Percentiles rank a stretch among this genome's conserved stretches.
Conservation (phyloP, 495 filamentous ascomycete genomes). For the Aspergillus leporis region DNA sequence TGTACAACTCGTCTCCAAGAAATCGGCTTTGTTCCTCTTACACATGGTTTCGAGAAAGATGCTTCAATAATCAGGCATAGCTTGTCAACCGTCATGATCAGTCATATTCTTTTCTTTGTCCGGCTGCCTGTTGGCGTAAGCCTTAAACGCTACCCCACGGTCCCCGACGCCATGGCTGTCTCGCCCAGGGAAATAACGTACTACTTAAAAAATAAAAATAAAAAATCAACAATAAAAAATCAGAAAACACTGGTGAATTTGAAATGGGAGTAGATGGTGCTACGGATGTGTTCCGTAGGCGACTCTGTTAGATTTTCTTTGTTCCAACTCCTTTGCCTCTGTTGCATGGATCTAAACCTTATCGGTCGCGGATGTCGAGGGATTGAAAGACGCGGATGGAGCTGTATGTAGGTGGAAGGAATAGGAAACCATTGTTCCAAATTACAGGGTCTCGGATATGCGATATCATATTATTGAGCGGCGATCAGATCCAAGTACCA, state of each 20-base stretch:
- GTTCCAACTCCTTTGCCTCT: background rate
- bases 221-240: background rate
- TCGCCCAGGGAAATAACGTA: background rate
- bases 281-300: background rate
- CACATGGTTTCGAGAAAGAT: background rate
- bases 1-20: background rate
- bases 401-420: background rate
- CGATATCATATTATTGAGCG: constrained; percentile 4
- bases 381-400: background rate
- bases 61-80: constrained; percentile 13
- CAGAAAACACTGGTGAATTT: background rate
- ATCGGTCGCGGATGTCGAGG: background rate
- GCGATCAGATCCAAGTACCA: constrained; percentile 6
- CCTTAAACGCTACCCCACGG: background rate
- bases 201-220: background rate
- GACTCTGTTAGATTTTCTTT: background rate
- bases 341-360: background rate
- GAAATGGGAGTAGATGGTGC: background rate
- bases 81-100: constrained; percentile 9
- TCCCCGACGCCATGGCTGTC: background rate
- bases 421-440: background rate
- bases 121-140: background rate
- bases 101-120: constrained; percentile 6
- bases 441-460: background rate
- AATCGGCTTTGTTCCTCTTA: background rate